These are phyloP conservation scores for Cladobotryum protrusum DNA, from an alignment of 2,329 filamentous ascomycete genomes.

Conservation along the genomic window DNA sequence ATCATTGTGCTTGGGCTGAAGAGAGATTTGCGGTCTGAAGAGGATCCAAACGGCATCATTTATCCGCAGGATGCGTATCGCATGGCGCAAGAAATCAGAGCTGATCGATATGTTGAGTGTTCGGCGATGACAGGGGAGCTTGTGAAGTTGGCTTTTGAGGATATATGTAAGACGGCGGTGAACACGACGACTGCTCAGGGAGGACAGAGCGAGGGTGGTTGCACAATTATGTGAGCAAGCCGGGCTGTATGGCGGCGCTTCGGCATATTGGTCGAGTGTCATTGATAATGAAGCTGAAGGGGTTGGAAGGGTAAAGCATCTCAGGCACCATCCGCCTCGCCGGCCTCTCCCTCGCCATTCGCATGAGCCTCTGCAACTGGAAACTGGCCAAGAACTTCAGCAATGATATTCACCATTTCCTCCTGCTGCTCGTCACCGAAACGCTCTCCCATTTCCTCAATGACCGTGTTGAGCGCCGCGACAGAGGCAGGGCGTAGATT, in stretches of 20 bases:
- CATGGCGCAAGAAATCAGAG: slow-evolving; percentile 51
- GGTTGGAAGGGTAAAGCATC: not conserved
- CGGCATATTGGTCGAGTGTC: not conserved
- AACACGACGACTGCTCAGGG: slow-evolving; percentile 39
- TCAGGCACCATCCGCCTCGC: slow-evolving; percentile 32
- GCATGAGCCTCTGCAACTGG: slow-evolving; percentile 24
- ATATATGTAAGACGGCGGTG: slow-evolving; percentile 52
- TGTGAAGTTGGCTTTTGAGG: slow-evolving; percentile 51
- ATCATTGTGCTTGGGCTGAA: slow-evolving; percentile 55
- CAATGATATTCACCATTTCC: slow-evolving; percentile 51
- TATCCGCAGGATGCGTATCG: slow-evolving; percentile 56
- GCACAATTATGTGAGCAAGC: slow-evolving; percentile 40
- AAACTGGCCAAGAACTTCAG: slow-evolving; percentile 52
- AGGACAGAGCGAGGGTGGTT: slow-evolving; percentile 51
- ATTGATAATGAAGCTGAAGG: too few relatives aligned
- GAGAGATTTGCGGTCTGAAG: slow-evolving; percentile 51
- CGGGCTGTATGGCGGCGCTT: too few relatives aligned
- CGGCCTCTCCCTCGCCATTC: slow-evolving; percentile 29
- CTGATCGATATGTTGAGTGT: slow-evolving; percentile 59
- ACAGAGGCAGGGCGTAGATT: slow-evolving; percentile 56
- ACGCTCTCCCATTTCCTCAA: slow-evolving; percentile 59
- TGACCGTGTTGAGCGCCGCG: slow-evolving; percentile 53
- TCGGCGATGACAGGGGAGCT: slow-evolving; percentile 56
- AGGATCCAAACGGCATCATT: slow-evolving; percentile 54
- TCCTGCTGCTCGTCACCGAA: slow-evolving; percentile 54